Percentiles rank a stretch among this genome's conserved stretches.
Evolutionary conservation across 2,329 filamentous ascomycete genomes (phyloP).

Genomic region (Trichoderma simmonsii): DNA sequence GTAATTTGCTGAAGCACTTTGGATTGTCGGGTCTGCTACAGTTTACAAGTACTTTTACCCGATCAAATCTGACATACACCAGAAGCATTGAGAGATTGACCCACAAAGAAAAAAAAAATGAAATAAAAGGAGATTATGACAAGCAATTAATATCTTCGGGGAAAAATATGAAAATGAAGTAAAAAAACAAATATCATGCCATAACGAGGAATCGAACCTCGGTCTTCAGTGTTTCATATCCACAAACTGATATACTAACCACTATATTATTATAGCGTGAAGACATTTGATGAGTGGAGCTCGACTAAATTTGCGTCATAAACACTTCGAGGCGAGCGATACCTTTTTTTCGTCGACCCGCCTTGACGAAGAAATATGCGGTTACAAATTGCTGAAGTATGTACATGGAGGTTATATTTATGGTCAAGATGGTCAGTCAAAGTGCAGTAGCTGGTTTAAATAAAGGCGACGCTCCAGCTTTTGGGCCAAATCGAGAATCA

Average conservation of each 20-base stretch:
- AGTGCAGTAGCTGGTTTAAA: no score
- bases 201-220: constrained; percentile 32
- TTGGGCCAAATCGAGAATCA: no score
- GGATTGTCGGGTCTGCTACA: not conserved
- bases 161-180: not conserved
- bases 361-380: not conserved
- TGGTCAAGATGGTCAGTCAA: no score
- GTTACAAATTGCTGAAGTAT: not conserved
- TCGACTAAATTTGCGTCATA: not conserved
- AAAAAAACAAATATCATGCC: constrained; percentile 19
- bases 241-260: constrained; percentile 33
- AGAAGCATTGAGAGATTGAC: not conserved
- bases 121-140: not conserved
- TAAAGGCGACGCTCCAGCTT: no score
- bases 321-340: not conserved
- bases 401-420: not conserved
- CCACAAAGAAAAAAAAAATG: not conserved
- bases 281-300: not conserved
- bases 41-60: not conserved
- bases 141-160: no score
- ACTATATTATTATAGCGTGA: constrained; percentile 28
- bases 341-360: not conserved
- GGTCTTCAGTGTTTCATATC: constrained; percentile 29
- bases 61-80: not conserved
- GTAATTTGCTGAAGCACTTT: not conserved